Base-by-base conservation (phyloP, 108 stramenopile species). In the Skeletonema grethae region DNA sequence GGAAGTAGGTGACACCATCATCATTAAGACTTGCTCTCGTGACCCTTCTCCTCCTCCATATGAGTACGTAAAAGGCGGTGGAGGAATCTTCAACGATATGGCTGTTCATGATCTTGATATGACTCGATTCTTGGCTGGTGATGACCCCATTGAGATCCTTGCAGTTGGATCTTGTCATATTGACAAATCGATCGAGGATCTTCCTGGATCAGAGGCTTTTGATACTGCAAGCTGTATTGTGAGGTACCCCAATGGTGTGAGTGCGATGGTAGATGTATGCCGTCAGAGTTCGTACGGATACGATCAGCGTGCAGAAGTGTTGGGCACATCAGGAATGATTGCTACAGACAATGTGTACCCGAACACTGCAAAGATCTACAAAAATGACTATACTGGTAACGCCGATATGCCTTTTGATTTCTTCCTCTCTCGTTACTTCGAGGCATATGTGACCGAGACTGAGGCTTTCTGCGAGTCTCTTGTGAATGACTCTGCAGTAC, bases 381-480 rank as follows among this genome's bases (percentile, higher is more conserved):
- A 86, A 76, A 73, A 58, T 45, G 88, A 94, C 84, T 97, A 88
- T 76, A 98, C 97, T 43, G 96, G 97, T 59, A 98, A 98, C 72
- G 97, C 97, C 38, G 97, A 98, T 73, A 93, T 98, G 96, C 97
- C 97, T 7, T 98, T 87, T 75, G 96, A 98, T 77, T 98, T 98
- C 79, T 98, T 98, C 87, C 79, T 95, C 9, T 79, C 79, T 60
- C 95, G 97, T 56, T 98, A 98, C 87, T 96, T 96, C 69, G 97
- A 98, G 83, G 96, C 96, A 10, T 95, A 96, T 59, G 92, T 93
- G 8, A 87, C 91, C 45, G 96, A 98, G 75, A 96, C 96, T 11
- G 81, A 94, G 67, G 93, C 93, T 7, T 98, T 98, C 78, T 94
- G 95, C 82, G 85, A 97, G 60, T 94, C 94, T 55, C 83, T 98